Base-by-base conservation (phyloP, 164 flowering plant species). In the Aristolochia californica region DNA sequence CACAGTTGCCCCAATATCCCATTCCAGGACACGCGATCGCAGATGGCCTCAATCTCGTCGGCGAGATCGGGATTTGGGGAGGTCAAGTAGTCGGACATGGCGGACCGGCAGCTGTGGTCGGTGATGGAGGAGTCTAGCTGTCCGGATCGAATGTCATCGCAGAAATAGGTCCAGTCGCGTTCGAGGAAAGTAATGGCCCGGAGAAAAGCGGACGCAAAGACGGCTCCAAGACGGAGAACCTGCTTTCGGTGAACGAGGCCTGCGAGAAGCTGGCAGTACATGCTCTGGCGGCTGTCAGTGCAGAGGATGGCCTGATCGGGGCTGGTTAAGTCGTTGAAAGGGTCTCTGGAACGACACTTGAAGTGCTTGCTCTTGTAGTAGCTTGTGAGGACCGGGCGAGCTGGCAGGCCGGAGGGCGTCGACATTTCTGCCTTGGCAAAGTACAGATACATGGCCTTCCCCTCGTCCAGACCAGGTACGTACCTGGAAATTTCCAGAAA, bases 351-450 rank as follows among this genome's bases (percentile, higher is more conserved):
- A 5, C 97, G 75, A 59, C 77, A 70, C 67, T 75, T 78, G 74
- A 85, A 87, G 70, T 90, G 88, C 66, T 74, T 72, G 83, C 91
- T 83, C 59, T 80, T 83, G 77, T 87, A 89, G 74, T 79, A 90
- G 75, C 97, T 86, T 4, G 97, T 89, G 28, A 87, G 83, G 22
- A 90, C 97, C 0, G 93, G 70, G 1, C 93, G 76, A 2, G 84
- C 81, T 1, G 84, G 81, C 40, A 87, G 44, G 58, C 93, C 89
- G 28, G 84, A 69, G 1, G 88, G 83, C 3, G 95, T 83, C 5
- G 75, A 57, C 75, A 56, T 80, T 68, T 83, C 91, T 0, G 83
- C 71, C 69, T 81, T 90, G 23, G 75, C 78, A 43, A 87, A 90
- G 71, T 75, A 68, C 14, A 89, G 72, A 66, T 63, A 87, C 90